Base-by-base conservation (phyloP, 805 yeast species). In the Candida parachauliodes region DNA sequence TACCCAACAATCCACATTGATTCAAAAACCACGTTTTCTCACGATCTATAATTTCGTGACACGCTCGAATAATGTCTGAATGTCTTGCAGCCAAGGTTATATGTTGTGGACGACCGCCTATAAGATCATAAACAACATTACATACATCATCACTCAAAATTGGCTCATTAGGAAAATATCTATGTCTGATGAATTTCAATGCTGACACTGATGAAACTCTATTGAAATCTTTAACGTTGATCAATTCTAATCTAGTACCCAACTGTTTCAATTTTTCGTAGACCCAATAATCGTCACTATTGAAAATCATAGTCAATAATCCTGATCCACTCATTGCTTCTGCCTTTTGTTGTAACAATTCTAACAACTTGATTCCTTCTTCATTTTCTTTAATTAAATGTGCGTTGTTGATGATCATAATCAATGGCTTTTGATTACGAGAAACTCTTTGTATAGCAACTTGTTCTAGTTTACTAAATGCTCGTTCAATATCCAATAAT, bases 101-200 rank as follows among this genome's bases (percentile, higher is more conserved):
- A 56, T 86, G 91, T 57, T 86, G 95, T 0, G 94, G 88, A 33
- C 95, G 68, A 1, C 95, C 95, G 2, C 95, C 95, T 31, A 85
- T 76, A 25, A 84, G 60, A 42, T 80, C 78, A 54, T 81, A 85
- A 2, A 85, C 70, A 28, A 72, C 59, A 36, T 75, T 62, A 18
- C 84, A 79, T 1, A 50, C 36, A 0, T 54, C 60, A 3, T 66
- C 71, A 12, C 45, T 34, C 1, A 79, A 41, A 28, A 72, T 72
- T 42, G 53, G 62, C 30, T 49, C 51, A 14, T 52, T 41, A 1
- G 68, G 69, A 41, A 57, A 64, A 45, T 51, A 61, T 33, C 54
- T 49, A 32, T 57, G 57, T 37, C 94, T 65, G 1, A 81, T 66
- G 20, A 70, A 66, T 34, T 62, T 62, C 34, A 84, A 55, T 0